Conservation (phyloP, 1,139 yeast genomes). For the Geotrichum fermentans region DNA sequence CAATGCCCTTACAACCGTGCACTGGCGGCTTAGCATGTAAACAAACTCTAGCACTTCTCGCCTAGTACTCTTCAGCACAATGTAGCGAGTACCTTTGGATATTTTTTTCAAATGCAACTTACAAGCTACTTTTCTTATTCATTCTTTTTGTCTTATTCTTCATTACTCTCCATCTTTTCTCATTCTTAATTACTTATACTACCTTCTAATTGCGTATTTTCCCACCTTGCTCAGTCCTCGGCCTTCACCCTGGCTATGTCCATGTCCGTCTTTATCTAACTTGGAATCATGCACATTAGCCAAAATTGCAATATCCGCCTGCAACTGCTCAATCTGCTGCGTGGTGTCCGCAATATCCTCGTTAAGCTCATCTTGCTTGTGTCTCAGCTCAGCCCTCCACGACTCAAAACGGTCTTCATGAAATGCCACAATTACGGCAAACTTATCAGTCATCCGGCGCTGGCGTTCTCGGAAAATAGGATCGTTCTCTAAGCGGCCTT, state of each 20-base stretch:
- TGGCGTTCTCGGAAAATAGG: constrained; percentile 49
- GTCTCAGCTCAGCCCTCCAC: constrained; percentile 58
- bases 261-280: constrained; percentile 5
- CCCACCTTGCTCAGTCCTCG: constrained; percentile 14
- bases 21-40: too few relatives aligned
- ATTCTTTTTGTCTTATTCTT: too few relatives aligned
- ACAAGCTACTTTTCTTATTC: background rate
- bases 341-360: constrained; percentile 43
- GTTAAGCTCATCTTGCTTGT: constrained; percentile 54
- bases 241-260: background rate
- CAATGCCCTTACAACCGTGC: too few relatives aligned
- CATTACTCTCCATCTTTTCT: background rate
- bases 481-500: constrained; percentile 42
- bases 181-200: too few relatives aligned
- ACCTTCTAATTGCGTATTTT: constrained; percentile 16
- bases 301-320: constrained; percentile 15
- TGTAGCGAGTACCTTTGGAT: background rate
- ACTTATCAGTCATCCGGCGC: constrained; percentile 44
- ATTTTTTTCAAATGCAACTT: background rate
- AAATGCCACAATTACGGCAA: constrained; percentile 45
- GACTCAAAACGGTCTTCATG: constrained; percentile 62
- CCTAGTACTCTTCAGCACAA: too few relatives aligned
- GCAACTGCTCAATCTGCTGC: constrained; percentile 12
- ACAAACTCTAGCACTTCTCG: too few relatives aligned
- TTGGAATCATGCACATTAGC: constrained; percentile 1